Percentiles rank a stretch among this genome's conserved stretches.
phyloP scores from a whole-genome alignment of 495 filamentous ascomycete species.

The Mytilinidion resinicola region DNA sequence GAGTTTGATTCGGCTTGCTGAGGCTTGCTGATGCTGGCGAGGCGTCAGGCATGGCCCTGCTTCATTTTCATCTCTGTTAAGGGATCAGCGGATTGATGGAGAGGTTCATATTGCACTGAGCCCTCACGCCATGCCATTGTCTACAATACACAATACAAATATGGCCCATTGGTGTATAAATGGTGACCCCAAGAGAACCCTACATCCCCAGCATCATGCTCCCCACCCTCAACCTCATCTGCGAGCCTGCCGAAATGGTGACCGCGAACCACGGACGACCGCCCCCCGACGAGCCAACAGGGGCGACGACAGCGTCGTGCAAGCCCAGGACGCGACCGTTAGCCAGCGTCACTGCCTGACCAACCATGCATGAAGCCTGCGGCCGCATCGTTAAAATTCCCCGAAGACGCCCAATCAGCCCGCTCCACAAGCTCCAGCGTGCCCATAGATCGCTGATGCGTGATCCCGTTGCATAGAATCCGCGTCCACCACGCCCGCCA shows the following conservation, averaged over 20 bases:
- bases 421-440: background rate
- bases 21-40: background rate
- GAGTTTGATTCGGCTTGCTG: constrained; percentile 4
- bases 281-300: no score
- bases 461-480: background rate
- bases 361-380: constrained; percentile 1
- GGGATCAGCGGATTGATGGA: background rate
- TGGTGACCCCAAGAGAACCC: no score
- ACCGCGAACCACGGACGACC: no score
- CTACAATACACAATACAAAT: background rate
- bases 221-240: no score
- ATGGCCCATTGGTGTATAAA: no score
- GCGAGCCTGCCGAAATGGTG: no score
- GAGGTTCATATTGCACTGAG: background rate
- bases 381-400: background rate
- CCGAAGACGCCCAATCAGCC: background rate
- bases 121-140: background rate
- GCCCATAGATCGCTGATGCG: background rate
- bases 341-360: background rate
- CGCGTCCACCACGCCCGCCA: no score
- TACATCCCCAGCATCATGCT: no score
- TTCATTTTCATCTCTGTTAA: background rate
- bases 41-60: background rate
- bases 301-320: no score
- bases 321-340: no score